phyloP scores from a whole-genome alignment of 768 basidiomycete species.

The Trametes cinnabarina region DNA sequence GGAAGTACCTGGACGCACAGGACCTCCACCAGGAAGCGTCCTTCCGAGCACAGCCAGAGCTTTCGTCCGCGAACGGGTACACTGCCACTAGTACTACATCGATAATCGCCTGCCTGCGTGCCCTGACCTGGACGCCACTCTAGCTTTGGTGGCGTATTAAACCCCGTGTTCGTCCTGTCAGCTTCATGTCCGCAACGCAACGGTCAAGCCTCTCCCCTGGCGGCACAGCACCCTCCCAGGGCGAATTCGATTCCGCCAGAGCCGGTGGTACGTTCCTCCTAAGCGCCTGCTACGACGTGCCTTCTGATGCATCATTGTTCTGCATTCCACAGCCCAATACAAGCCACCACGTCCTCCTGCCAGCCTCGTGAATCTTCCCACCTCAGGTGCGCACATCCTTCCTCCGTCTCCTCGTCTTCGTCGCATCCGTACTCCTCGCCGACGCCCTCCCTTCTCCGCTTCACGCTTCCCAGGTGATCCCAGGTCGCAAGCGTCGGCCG shows the following conservation, averaged over 20 bases:
- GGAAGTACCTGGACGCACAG: background rate
- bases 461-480: background rate
- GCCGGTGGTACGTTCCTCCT: slow-evolving; percentile 16
- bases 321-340: slow-evolving; percentile 7
- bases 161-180: slow-evolving; percentile 10
- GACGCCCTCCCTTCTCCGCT: background rate
- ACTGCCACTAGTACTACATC: slow-evolving; percentile 8
- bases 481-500: slow-evolving; percentile 1
- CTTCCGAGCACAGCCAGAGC: slow-evolving; percentile 6
- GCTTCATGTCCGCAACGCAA: slow-evolving; percentile 15
- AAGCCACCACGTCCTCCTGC: slow-evolving; percentile 1
- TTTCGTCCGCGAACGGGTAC: background rate
- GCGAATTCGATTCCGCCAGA: slow-evolving; percentile 7
- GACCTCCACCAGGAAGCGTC: background rate
- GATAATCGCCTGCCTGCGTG: slow-evolving; percentile 6
- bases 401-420: background rate
- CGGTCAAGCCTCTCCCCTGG: slow-evolving; percentile 17
- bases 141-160: slow-evolving; percentile 10
- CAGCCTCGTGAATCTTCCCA: slow-evolving; percentile 12
- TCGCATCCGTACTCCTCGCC: background rate
- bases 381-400: slow-evolving; percentile 12
- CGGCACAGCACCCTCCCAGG: slow-evolving; percentile 3
- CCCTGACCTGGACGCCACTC: background rate
- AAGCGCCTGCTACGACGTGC: slow-evolving; percentile 2
- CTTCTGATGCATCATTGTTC: slow-evolving; percentile 20